These are phyloP conservation scores for Taphrina pruni DNA, from an alignment of 1,139 yeast genomes.

Conservation along the genomic window DNA sequence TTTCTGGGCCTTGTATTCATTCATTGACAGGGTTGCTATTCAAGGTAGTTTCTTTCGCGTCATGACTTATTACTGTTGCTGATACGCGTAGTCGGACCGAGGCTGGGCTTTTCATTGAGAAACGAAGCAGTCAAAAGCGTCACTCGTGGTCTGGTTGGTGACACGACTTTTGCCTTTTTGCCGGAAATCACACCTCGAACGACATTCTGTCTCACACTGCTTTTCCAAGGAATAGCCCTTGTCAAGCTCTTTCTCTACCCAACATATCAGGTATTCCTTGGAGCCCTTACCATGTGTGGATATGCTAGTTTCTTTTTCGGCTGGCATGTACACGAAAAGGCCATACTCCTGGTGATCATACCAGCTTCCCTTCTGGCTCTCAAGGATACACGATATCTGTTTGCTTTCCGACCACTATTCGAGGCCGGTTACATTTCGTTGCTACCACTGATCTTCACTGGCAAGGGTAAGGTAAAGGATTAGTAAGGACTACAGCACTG, in stretches of 20 bases:
- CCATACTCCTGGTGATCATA: slow-evolving; percentile 82
- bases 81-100: slow-evolving; percentile 33
- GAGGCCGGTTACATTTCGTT: slow-evolving; percentile 86
- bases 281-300: slow-evolving; percentile 86
- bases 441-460: slow-evolving; percentile 83
- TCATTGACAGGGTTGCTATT: slow-evolving; percentile 75
- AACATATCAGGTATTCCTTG: slow-evolving; percentile 76
- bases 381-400: slow-evolving; percentile 70
- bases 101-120: slow-evolving; percentile 25
- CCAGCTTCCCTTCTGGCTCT: slow-evolving; percentile 64
- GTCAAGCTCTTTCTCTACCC: slow-evolving; percentile 79
- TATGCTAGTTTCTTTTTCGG: slow-evolving; percentile 91
- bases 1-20: slow-evolving; percentile 92
- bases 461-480: slow-evolving; percentile 53
- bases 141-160: slow-evolving; percentile 92
- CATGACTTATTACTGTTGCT: not conserved
- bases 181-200: slow-evolving; percentile 80
- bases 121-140: slow-evolving; percentile 51
- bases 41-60: slow-evolving; percentile 53
- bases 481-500: not conserved
- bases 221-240: slow-evolving; percentile 78
- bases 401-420: slow-evolving; percentile 64
- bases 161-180: slow-evolving; percentile 76
- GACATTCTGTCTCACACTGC: slow-evolving; percentile 77
- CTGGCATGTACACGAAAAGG: slow-evolving; percentile 99